Percentiles rank a stretch among this genome's conserved stretches.
These are phyloP conservation scores for Lecanicillium sp. DNA, from an alignment of 2,329 filamentous ascomycete genomes.

Conservation along the genomic window DNA sequence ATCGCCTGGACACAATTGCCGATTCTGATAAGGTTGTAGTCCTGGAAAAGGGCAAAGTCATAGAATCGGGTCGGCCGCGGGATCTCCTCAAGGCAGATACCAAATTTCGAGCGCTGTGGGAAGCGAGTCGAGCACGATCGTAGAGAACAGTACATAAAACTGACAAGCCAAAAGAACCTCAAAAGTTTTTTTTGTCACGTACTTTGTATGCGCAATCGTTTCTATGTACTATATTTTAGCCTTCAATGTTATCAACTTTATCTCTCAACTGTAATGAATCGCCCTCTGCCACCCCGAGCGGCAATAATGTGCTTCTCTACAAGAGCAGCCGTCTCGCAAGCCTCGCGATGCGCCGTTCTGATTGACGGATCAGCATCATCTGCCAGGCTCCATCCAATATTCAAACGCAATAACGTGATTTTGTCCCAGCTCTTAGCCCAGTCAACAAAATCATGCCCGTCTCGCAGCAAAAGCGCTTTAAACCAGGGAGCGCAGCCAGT, in stretches of 20 bases:
- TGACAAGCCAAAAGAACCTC: too few species aligned
- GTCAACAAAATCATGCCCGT: constrained; percentile 44
- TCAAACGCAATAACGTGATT: constrained; percentile 39
- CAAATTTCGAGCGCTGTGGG: constrained; percentile 22
- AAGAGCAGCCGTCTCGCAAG: constrained; percentile 31
- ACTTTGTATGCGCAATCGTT: too few species aligned
- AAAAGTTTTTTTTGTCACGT: too few species aligned
- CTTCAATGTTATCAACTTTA: constrained; percentile 15
- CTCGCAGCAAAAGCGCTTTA: constrained; percentile 37
- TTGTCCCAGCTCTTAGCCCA: constrained; percentile 51
- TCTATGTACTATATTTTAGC: background rate
- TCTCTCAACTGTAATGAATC: constrained; percentile 43
- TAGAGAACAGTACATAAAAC: background rate
- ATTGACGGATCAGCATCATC: constrained; percentile 30
- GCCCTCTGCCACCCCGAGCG: constrained; percentile 41
- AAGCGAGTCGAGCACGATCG: constrained; percentile 21
- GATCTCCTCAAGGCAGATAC: constrained; percentile 18
- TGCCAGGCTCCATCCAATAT: constrained; percentile 35
- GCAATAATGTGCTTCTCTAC: constrained; percentile 44
- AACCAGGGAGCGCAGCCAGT: constrained; percentile 55
- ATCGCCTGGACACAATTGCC: constrained; percentile 38
- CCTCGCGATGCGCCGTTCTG: constrained; percentile 28
- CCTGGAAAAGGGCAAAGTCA: constrained; percentile 22
- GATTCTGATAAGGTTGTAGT: constrained; percentile 25
- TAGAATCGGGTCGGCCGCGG: constrained; percentile 22